Base-by-base conservation (phyloP, 495 filamentous ascomycete genomes). In the Podospora australis region DNA sequence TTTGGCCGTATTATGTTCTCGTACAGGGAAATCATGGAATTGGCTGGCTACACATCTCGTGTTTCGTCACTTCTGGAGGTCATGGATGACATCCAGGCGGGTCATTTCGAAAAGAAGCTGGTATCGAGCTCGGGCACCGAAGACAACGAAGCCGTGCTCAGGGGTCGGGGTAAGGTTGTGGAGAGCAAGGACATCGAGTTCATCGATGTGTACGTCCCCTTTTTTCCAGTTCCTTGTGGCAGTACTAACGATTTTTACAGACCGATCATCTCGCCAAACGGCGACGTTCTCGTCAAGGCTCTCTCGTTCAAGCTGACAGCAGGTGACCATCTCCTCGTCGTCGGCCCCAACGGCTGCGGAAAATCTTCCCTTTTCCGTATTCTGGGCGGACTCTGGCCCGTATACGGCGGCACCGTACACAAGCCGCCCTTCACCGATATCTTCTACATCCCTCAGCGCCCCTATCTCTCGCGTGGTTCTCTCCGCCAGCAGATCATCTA, bases 1-100 rank as follows among this genome's bases (percentile, higher is more conserved):
- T 95, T 98, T 57, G 94, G 94, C 10, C 85, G 94, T 22, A 68
- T 98, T 41, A 96, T 96, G 92, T 96, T 96, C 71, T 91, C 86
- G 17, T 98, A 98, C 73, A 94, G 95, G 63, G 94, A 89, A 57
- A 78, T 98, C 56, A 95, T 91, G 42, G 92, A 98, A 61, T 75
- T 98, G 43, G 94, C 92, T 1, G 92, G 92, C 19, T 95, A 96
- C 71, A 96, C 92, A 7, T 88, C 87, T 10, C 83, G 92, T 20
- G 92, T 97, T 9, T 84, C 90, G 4, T 84, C 83, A 11, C 74
- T 98, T 2, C 71, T 98, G 16, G 82, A 95, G 36, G 92, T 96
- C 39, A 96, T 98, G 81, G 87, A 94, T 49, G 94, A 97, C 56
- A 83, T 96, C 44, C 77, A 87, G 46, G 77, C 80, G 2, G 94